These are phyloP conservation scores for Agrocybe pediades DNA, from an alignment of 768 basidiomycete genomes.

Conservation along the genomic window DNA sequence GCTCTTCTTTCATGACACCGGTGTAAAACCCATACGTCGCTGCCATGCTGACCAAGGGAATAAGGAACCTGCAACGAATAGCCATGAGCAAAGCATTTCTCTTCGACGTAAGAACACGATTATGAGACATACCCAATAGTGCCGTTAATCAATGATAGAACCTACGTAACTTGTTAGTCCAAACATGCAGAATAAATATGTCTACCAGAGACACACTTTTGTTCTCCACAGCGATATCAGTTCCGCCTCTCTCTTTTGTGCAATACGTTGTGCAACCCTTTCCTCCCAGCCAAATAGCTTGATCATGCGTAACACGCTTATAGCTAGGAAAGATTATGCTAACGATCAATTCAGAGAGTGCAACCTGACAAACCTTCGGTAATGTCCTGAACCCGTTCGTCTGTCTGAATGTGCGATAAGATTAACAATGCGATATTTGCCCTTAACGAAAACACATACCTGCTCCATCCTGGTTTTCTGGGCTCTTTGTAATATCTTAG, in stretches of 20 bases:
- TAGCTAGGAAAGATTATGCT: slow-evolving; percentile 25
- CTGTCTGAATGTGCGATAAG: not conserved
- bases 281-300: slow-evolving; percentile 75
- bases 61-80: not conserved
- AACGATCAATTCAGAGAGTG: not conserved
- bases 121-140: not conserved
- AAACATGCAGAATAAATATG: not conserved
- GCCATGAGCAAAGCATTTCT: not conserved
- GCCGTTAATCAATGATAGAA: not conserved
- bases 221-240: slow-evolving; percentile 32
- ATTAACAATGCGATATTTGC: not conserved
- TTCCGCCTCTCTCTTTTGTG: slow-evolving; percentile 62
- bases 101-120: not conserved
- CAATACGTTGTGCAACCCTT: slow-evolving; percentile 51
- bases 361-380: slow-evolving; percentile 25
- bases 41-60: slow-evolving; percentile 64
- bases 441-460: slow-evolving; percentile 22
- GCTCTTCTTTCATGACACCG: slow-evolving; percentile 38
- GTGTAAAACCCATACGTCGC: slow-evolving; percentile 63
- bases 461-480: slow-evolving; percentile 49
- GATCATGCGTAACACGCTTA: slow-evolving; percentile 65
- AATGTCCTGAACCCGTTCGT: slow-evolving; percentile 20
- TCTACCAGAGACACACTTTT: slow-evolving; percentile 6
- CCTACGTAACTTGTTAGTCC: not conserved
- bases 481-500: slow-evolving; percentile 46